Evolutionary conservation across 2,329 filamentous ascomycete species (phyloP).

Genomic region (Diaporthe helianthi): DNA sequence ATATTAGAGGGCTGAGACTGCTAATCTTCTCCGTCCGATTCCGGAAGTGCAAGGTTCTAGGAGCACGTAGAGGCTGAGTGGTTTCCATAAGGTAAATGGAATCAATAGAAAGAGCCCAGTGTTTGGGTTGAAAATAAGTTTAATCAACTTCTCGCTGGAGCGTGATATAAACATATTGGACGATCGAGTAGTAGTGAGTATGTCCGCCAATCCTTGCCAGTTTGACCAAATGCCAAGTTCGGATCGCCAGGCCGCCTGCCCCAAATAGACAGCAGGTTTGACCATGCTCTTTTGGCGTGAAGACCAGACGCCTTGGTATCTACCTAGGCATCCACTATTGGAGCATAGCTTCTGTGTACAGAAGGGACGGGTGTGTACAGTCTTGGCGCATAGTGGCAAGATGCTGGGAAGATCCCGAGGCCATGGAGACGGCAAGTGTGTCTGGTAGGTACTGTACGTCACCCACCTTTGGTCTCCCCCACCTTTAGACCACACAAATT

Average conservation of each 20-base stretch:
- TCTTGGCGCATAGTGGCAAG: neutral
- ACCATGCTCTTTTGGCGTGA: neutral
- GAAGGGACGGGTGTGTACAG: neutral
- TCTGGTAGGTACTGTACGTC: too few relatives aligned
- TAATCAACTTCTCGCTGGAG: conserved; percentile 1
- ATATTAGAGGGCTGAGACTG: neutral
- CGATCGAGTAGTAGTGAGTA: neutral
- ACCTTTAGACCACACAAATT: too few relatives aligned
- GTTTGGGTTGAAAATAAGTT: conserved; percentile 18
- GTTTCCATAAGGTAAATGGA: neutral
- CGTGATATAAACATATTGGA: neutral
- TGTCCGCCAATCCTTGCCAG: neutral
- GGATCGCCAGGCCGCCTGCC: neutral
- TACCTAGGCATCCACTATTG: neutral
- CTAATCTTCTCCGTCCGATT: conserved; percentile 5
- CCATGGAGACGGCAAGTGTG: too few relatives aligned
- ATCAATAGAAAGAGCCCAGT: conserved; percentile 17
- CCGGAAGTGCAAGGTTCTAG: neutral
- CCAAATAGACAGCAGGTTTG: neutral
- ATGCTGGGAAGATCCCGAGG: neutral
- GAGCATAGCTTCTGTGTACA: too few relatives aligned
- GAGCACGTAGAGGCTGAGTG: neutral
- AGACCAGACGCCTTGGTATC: neutral
- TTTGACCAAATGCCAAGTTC: neutral
- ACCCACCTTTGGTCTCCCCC: too few relatives aligned